A percentile compares a stretch with the other conserved stretches of the same genome.
These are phyloP conservation scores for Aspergillus alliaceus DNA, from an alignment of 2,329 filamentous ascomycete genomes.

Conservation along the genomic window DNA sequence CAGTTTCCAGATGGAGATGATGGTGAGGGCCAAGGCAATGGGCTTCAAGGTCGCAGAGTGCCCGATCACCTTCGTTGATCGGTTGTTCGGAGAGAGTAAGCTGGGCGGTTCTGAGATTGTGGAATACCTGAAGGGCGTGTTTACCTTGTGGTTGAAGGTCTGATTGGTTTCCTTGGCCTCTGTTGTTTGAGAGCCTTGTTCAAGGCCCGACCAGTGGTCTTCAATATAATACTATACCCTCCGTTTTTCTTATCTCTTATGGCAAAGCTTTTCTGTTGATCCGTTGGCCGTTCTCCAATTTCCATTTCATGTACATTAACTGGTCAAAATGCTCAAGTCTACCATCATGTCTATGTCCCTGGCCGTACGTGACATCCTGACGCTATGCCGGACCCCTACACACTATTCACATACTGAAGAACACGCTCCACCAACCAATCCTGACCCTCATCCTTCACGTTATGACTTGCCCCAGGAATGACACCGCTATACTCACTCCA, in stretches of 20 bases:
- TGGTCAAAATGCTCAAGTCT: background rate
- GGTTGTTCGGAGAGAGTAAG: constrained; percentile 93
- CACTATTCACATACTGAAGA: constrained; percentile 30
- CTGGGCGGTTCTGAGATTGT: constrained; percentile 93
- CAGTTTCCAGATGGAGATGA: constrained; percentile 99
- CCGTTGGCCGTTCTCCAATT: background rate
- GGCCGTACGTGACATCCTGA: background rate
- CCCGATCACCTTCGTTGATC: constrained; percentile 93
- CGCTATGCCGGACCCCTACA: constrained; percentile 11
- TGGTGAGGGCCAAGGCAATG: constrained; percentile 95
- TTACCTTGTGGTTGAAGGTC: constrained; percentile 76
- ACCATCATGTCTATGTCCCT: background rate
- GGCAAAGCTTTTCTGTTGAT: constrained; percentile 1
- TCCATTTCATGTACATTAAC: background rate
- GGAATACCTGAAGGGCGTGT: constrained; percentile 86
- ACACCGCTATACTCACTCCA: constrained; percentile 54
- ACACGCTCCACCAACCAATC: constrained; percentile 39
- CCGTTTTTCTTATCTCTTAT: constrained; percentile 8
- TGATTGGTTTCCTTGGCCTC: constrained; percentile 35
- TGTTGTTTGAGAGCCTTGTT: constrained; percentile 5
- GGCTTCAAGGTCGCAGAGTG: constrained; percentile 92
- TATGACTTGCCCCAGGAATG: constrained; percentile 51
- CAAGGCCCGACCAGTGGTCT: constrained; percentile 2
- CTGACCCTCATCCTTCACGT: constrained; percentile 51
- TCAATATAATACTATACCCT: constrained; percentile 12